Evolutionary conservation across 805 yeast genomes (phyloP).

Genomic region (Kurtzmaniella fragi): DNA sequence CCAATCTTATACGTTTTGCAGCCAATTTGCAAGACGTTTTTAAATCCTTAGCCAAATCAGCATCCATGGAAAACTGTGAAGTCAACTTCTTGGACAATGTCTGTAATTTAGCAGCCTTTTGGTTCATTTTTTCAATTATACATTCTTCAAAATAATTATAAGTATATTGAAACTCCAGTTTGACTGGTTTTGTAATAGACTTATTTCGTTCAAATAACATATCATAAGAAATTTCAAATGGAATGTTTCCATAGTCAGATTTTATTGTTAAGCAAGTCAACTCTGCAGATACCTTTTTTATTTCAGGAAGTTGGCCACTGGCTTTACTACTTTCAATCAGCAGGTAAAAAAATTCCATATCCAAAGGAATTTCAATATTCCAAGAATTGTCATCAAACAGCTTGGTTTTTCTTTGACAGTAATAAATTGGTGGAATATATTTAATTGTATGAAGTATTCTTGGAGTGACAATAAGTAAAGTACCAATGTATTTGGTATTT

Average conservation of each 20-base stretch:
- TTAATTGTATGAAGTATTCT: constrained; percentile 3
- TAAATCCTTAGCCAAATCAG: constrained; percentile 23
- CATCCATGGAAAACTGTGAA: constrained; percentile 23
- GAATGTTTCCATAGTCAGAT: constrained; percentile 12
- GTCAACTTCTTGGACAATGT: constrained; percentile 15
- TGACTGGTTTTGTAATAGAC: constrained; percentile 11
- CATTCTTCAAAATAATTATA: constrained; percentile 20
- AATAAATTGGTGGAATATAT: constrained; percentile 5
- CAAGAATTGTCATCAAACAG: constrained; percentile 1
- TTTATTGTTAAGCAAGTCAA: constrained; percentile 17
- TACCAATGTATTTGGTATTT: constrained; percentile 9
- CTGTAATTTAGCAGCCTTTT: constrained; percentile 14
- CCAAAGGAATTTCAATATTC: constrained; percentile 5
- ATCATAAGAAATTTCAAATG: constrained; percentile 16
- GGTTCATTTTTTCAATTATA: constrained; percentile 18
- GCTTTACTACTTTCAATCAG: not conserved
- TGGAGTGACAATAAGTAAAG: constrained; percentile 1
- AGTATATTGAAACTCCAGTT: constrained; percentile 10
- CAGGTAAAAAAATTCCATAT: constrained; percentile 1
- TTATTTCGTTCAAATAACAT: constrained; percentile 11
- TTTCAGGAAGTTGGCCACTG: constrained; percentile 12
- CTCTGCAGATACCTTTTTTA: constrained; percentile 13
- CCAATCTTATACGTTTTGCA: constrained; percentile 20
- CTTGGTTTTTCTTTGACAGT: not conserved
- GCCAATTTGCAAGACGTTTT: constrained; percentile 21